Evolutionary conservation across 192 early-diverging fungal genomes (phyloP), one percentile per base, ranked within the genome.

Genomic region (Coemansia sp.): DNA sequence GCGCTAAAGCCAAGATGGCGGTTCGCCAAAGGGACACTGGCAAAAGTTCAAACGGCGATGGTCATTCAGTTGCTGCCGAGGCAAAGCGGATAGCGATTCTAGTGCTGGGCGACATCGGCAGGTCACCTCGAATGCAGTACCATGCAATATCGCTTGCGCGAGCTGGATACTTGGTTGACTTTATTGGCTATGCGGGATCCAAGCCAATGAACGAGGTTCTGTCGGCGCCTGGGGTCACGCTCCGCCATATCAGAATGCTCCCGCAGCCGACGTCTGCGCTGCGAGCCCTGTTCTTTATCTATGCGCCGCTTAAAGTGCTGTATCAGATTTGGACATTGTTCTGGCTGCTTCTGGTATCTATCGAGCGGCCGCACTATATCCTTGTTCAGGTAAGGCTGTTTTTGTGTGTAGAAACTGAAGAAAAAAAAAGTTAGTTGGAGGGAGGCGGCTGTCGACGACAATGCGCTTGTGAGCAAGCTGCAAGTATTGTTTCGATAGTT

Each of bases 41-140:
- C 23, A 23, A 59, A 67, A 42, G 16, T 9, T 35, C 16, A n/a
- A 30, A 52, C 20, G 25, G 24, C 1, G 42, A 19, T n/a, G 16
- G n/a, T 7, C 23, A 25, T 28, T 11, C 13, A 2, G 34, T 6
- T 51, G 22, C 20, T 8, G 46, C 14, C 50, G 61, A 53, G 20
- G 18, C 50, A n/a, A 59, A 54, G 24, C 61, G 69, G 1, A 57
- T 80, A 16, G 71, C 70, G 5, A 55, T 83, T 16, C 55, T 94
- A 8, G 93, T 94, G 4, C 74, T 94, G 23, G 93, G 92, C 4
- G 93, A 94, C 56, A 85, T 93, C 69, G 91, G 91, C 6, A 81
- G 89, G 51, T 91, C 90, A 14, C 95, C 96, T 13, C 86, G 95
- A n/a, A 97, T 95, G 89, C 85, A 89, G 57, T 87, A 93, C 62